Conservation (phyloP, 306 rosid genomes). For the Pachyrhizus erosus region DNA sequence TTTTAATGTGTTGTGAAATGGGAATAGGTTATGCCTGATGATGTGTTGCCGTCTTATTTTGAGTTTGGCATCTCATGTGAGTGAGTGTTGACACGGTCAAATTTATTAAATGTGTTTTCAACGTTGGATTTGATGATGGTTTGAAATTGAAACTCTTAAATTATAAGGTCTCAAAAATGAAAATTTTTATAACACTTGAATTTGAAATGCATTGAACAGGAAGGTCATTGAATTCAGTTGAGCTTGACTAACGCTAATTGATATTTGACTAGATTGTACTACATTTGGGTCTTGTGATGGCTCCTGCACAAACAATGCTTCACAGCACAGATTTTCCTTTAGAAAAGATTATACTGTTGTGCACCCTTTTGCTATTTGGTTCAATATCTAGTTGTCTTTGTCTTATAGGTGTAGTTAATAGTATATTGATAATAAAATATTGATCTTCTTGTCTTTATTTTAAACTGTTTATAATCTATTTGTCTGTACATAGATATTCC, state of each 20-base stretch:
- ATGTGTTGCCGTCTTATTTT: neutral
- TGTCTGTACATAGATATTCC: constrained; percentile 6
- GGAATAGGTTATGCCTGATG: neutral
- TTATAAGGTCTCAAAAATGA: neutral
- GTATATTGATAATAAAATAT: neutral
- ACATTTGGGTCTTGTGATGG: constrained; percentile 19
- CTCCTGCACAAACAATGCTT: neutral
- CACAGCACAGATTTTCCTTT: neutral
- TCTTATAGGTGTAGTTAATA: neutral
- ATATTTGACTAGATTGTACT: constrained; percentile 7
- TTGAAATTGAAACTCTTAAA: neutral
- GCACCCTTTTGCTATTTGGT: neutral
- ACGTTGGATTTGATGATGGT: neutral
- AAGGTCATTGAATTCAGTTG: neutral
- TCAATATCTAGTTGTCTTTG: neutral
- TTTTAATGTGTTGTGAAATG: neutral
- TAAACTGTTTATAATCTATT: neutral
- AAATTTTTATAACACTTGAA: neutral
- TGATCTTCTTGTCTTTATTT: neutral
- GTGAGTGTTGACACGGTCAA: constrained; percentile 11
- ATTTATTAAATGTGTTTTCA: neutral
- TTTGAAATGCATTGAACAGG: neutral
- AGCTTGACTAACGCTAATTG: neutral
- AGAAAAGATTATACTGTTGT: neutral
- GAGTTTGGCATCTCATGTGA: neutral